Evolutionary conservation across 208 protist species (phyloP).

Genomic region (Endotrypanum monterogeii): DNA sequence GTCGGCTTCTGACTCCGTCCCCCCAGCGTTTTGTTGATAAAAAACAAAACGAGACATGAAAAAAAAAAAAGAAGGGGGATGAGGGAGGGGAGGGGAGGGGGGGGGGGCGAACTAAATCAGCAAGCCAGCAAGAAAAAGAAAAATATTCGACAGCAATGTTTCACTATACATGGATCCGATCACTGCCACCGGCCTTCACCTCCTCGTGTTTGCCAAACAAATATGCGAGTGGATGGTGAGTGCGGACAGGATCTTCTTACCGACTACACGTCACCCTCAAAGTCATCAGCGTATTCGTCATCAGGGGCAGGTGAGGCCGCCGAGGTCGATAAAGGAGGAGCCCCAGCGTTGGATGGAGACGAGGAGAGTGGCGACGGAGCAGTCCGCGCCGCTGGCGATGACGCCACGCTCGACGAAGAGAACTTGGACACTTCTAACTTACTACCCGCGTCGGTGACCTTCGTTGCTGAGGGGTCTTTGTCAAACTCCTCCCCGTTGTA

Average conservation of each 20-base stretch:
- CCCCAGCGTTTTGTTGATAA: no score
- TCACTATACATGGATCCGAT: neutral
- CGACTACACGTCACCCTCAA: neutral
- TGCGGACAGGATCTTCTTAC: no score
- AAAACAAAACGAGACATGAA: no score
- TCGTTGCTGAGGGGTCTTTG: neutral
- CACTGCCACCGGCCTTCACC: neutral
- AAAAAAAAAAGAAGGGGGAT: no score
- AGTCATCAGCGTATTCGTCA: neutral
- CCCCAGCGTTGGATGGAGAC: neutral
- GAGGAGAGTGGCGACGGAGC: slow-evolving; percentile 3
- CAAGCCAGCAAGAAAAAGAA: no score
- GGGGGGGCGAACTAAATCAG: no score
- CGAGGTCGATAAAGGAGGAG: neutral
- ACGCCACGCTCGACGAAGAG: neutral
- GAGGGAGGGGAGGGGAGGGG: no score
- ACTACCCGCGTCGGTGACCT: slow-evolving; percentile 9
- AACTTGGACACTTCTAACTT: neutral
- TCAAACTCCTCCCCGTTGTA: neutral
- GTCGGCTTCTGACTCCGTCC: no score
- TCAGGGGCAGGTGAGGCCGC: neutral
- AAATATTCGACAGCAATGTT: no score
- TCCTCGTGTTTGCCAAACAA: neutral
- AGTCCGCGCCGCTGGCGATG: neutral
- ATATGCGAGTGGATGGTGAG: no score